A percentile compares a stretch with the other conserved stretches of the same genome.
phyloP scores from a whole-genome alignment of 2,329 filamentous ascomycete genomes.

The Sclerotinia minor region DNA sequence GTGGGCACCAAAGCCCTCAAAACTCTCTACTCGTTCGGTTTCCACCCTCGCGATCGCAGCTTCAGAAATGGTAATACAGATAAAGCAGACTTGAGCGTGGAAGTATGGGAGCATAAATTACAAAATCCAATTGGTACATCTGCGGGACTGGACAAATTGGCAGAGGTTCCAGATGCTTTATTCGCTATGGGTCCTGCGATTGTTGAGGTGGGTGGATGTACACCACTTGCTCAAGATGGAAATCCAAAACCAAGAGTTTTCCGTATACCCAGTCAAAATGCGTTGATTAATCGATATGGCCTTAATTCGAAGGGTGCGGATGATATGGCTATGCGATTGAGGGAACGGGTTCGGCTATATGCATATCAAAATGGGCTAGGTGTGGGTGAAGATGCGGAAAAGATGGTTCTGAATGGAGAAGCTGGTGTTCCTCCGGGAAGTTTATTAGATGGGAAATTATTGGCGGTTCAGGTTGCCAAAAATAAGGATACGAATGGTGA shows the following conservation, averaged over 20 bases:
- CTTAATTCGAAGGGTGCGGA: slow-evolving; percentile 91
- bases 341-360: slow-evolving; percentile 75
- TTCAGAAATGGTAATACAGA: slow-evolving; percentile 31
- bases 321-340: slow-evolving; percentile 75
- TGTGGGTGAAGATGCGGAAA: slow-evolving; percentile 61
- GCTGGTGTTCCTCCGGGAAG: slow-evolving; percentile 81
- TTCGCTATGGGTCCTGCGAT: slow-evolving; percentile 82
- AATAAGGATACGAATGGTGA: slow-evolving; percentile 88
- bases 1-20: slow-evolving; percentile 71
- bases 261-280: slow-evolving; percentile 77
- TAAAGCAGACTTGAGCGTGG: slow-evolving; percentile 45
- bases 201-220: slow-evolving; percentile 90
- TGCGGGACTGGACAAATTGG: slow-evolving; percentile 94
- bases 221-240: slow-evolving; percentile 80
- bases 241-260: slow-evolving; percentile 90
- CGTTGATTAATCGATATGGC: slow-evolving; percentile 92
- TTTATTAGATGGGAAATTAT: slow-evolving; percentile 70
- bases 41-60: slow-evolving; percentile 78
- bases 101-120: slow-evolving; percentile 74
- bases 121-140: slow-evolving; percentile 90
- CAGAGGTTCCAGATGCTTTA: slow-evolving; percentile 79
- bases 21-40: slow-evolving; percentile 67
- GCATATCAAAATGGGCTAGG: slow-evolving; percentile 70
- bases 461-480: slow-evolving; percentile 94
- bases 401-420: slow-evolving; percentile 72